Percentiles rank a stretch among this genome's conserved stretches.
Conservation (phyloP, 352 stramenopile species). For the Thalassiosira hispida region DNA sequence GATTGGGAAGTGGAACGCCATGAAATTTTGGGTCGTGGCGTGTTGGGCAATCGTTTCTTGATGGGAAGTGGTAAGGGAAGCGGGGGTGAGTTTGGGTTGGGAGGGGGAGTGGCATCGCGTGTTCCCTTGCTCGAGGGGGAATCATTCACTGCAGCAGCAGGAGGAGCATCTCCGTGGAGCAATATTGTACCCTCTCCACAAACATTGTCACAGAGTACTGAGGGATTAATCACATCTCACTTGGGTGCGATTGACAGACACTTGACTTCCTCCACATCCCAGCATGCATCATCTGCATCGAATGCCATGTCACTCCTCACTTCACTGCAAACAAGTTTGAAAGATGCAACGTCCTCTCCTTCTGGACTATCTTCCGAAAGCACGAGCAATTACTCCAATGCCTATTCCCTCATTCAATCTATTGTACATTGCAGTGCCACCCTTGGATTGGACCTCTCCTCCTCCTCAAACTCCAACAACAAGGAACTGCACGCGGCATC, state of each 20-base stretch:
- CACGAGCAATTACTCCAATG: constrained; percentile 40
- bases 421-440: constrained; percentile 24
- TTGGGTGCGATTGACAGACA: constrained; percentile 25
- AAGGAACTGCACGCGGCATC: constrained; percentile 1
- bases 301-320: constrained; percentile 25
- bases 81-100: background rate
- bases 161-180: background rate
- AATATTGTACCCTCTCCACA: constrained; percentile 41
- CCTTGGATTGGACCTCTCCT: background rate
- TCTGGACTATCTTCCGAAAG: background rate
- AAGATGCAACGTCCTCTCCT: background rate
- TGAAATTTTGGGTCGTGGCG: constrained; percentile 24
- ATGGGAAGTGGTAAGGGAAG: background rate
- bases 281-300: background rate
- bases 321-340: constrained; percentile 20
- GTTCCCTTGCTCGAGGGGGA: constrained; percentile 2
- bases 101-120: constrained; percentile 20
- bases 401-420: constrained; percentile 32
- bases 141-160: background rate
- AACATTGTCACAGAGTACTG: constrained; percentile 14
- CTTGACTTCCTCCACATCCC: background rate
- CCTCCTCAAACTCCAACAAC: background rate
- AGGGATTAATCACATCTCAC: constrained; percentile 30
- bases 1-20: constrained; percentile 38
- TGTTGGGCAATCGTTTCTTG: constrained; percentile 32